phyloP scores from a whole-genome alignment of 805 yeast genomes.

The Candida piceae region DNA sequence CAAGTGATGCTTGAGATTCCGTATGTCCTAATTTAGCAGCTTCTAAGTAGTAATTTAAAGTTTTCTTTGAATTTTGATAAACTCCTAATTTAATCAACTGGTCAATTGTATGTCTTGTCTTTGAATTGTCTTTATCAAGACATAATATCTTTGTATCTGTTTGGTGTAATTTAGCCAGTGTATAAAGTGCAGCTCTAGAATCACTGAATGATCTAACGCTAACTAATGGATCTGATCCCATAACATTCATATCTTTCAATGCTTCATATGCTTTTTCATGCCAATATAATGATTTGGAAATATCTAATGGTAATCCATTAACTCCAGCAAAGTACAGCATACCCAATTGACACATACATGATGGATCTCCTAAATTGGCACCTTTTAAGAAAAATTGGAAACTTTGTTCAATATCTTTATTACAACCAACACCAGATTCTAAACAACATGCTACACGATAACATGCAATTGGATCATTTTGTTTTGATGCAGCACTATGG shows the following conservation, averaged over 20 bases:
- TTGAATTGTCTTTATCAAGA: slow-evolving; percentile 24
- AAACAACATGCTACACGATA: slow-evolving; percentile 68
- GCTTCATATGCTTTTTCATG: slow-evolving; percentile 25
- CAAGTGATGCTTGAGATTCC: slow-evolving; percentile 66
- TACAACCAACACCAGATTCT: slow-evolving; percentile 59
- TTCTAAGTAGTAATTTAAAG: slow-evolving; percentile 48
- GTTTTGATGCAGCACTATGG: slow-evolving; percentile 47
- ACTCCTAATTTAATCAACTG: slow-evolving; percentile 30
- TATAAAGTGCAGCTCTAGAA: slow-evolving; percentile 31
- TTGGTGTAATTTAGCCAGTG: slow-evolving; percentile 32
- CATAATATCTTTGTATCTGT: slow-evolving; percentile 29
- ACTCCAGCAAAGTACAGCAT: slow-evolving; percentile 47
- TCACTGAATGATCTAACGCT: slow-evolving; percentile 30
- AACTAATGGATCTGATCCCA: slow-evolving; percentile 31
- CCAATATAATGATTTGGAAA: slow-evolving; percentile 24
- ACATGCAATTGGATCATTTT: slow-evolving; percentile 54
- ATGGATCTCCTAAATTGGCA: slow-evolving; percentile 55
- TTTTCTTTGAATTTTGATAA: slow-evolving; percentile 33
- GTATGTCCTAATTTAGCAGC: slow-evolving; percentile 60
- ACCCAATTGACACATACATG: slow-evolving; percentile 73
- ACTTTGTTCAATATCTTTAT: slow-evolving; percentile 41
- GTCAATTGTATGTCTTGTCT: slow-evolving; percentile 27
- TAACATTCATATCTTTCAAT: slow-evolving; percentile 18
- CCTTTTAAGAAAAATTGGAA: slow-evolving; percentile 52
- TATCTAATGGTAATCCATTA: slow-evolving; percentile 26